These are phyloP conservation scores for Pholiota molesta DNA, from an alignment of 768 basidiomycete species.

Conservation along the genomic window DNA sequence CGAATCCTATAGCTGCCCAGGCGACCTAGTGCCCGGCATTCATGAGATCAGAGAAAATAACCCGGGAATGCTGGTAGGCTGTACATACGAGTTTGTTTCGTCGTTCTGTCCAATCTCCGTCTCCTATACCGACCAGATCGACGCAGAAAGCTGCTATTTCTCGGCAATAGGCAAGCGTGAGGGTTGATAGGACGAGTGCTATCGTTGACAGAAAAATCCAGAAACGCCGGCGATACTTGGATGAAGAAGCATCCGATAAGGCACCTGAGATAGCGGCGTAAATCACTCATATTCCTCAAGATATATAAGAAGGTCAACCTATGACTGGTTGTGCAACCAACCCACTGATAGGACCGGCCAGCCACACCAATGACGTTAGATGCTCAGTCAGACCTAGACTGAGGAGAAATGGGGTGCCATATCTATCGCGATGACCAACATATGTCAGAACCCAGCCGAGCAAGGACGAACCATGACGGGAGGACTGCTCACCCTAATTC, in stretches of 20 bases:
- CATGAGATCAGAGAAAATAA: neutral
- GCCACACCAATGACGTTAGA: slow-evolving; percentile 93
- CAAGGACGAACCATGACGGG: neutral
- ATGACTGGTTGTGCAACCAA: slow-evolving; percentile 97
- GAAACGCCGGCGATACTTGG: slow-evolving; percentile 87
- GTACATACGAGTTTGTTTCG: slow-evolving; percentile 59
- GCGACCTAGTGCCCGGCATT: slow-evolving; percentile 49
- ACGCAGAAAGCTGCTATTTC: slow-evolving; percentile 74
- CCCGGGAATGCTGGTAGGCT: neutral
- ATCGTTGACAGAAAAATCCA: slow-evolving; percentile 92
- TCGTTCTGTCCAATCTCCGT: slow-evolving; percentile 87
- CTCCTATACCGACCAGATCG: slow-evolving; percentile 72
- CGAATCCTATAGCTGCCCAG: slow-evolving; percentile 79
- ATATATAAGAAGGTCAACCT: slow-evolving; percentile 53
- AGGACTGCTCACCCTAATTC: slow-evolving; percentile 75
- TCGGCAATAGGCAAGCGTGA: slow-evolving; percentile 83
- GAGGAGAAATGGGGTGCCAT: slow-evolving; percentile 93
- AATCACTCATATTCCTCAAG: slow-evolving; percentile 27
- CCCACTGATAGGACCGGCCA: slow-evolving; percentile 93
- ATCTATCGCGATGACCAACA: slow-evolving; percentile 50
- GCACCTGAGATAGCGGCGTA: slow-evolving; percentile 62
- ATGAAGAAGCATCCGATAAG: slow-evolving; percentile 91
- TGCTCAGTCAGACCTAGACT: slow-evolving; percentile 74
- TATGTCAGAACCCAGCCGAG: slow-evolving; percentile 16
- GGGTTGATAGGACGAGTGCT: slow-evolving; percentile 76